Base-by-base conservation (phyloP, 2,329 filamentous ascomycete species). In the Cladosporium velox region DNA sequence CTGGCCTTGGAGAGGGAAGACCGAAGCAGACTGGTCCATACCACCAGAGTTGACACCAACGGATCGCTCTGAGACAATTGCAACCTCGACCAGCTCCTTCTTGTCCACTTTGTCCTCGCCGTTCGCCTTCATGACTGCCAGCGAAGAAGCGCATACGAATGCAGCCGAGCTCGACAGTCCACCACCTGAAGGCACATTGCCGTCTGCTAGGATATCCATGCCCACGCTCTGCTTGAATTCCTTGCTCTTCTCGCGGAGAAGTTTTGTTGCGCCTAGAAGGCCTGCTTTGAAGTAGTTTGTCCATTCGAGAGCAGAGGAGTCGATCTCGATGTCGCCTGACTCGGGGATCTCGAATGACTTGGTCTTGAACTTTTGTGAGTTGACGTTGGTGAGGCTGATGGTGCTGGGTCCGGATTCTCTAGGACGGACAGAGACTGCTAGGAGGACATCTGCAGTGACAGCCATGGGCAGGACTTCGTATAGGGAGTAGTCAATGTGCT, bases 211-310 rank as follows among this genome's bases (percentile, higher is more conserved):
- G 62, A 98, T 86, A 71, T 96, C 88, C 89, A 99, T 92, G 73
- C 91, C 90, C 59, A 86, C 85, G 2, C 92, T 90, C 52, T 83
- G 83, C 75, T 92, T 90, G 57, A 79, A 80, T 11, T 83, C 81
- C 54, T 74, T 70, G 38, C 86, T 86, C 76, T 90, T 90, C 79
- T 88, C 87, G 59, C 87, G 85, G 70, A 99, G 82, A 67, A 96
- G 83, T 72, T 91, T 87, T 65, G 97, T 80, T 0, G 94, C 94
- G 34, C 93, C 95, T 41, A 87, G 84, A 59, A 98, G 83, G 0
- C 95, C 95, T 64, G 92, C 91, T 81, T 95, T 96, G 87, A 99
- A 98, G 84, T 99, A 99, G 78, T 98, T 99, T 66, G 92, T 91
- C 95, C 95, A 99, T 80, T 97, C 93, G 71, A 96, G 91, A 71